Evolutionary conservation across 1,139 yeast species (phyloP).

Genomic region (Protomyces macrosporus): DNA sequence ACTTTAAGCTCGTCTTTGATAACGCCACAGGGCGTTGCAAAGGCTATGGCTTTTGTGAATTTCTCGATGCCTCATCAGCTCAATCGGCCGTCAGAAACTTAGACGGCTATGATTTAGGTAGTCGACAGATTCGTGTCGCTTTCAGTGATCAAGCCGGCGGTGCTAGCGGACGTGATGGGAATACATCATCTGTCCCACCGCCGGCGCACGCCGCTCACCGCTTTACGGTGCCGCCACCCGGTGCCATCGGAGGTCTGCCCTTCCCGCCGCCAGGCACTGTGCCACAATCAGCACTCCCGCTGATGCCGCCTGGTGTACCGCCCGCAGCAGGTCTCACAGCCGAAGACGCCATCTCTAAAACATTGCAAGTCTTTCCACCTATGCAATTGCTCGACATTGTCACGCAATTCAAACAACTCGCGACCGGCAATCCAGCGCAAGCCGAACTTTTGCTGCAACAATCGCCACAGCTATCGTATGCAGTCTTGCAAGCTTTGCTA

Average conservation of each 20-base stretch:
- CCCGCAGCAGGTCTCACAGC: slow-evolving; percentile 49
- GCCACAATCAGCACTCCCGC: slow-evolving; percentile 24
- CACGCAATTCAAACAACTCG: slow-evolving; percentile 60
- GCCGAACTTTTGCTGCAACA: slow-evolving; percentile 60
- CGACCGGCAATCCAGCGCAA: slow-evolving; percentile 56
- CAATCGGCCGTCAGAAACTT: slow-evolving; percentile 85
- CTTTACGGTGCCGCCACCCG: slow-evolving; percentile 27
- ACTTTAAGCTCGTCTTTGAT: slow-evolving; percentile 72
- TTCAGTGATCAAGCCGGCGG: slow-evolving; percentile 35
- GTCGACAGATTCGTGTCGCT: slow-evolving; percentile 66
- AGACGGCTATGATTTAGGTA: slow-evolving; percentile 72
- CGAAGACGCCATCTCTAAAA: slow-evolving; percentile 57
- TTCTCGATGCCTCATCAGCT: slow-evolving; percentile 60
- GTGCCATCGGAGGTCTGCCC: slow-evolving; percentile 26
- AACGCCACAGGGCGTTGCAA: slow-evolving; percentile 84
- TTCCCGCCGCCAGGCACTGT: slow-evolving; percentile 17
- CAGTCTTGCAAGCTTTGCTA: slow-evolving; percentile 70
- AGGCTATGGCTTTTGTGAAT: slow-evolving; percentile 85
- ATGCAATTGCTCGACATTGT: slow-evolving; percentile 53
- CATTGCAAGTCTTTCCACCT: slow-evolving; percentile 54
- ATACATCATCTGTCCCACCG: slow-evolving; percentile 35
- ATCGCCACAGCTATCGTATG: slow-evolving; percentile 75
- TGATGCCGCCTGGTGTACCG: slow-evolving; percentile 29
- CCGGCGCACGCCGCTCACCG: slow-evolving; percentile 10
- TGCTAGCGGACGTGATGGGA: slow-evolving; percentile 39